These are phyloP conservation scores for Exsudoporus floridanus DNA, from an alignment of 1,284 basidiomycete species.

Conservation along the genomic window DNA sequence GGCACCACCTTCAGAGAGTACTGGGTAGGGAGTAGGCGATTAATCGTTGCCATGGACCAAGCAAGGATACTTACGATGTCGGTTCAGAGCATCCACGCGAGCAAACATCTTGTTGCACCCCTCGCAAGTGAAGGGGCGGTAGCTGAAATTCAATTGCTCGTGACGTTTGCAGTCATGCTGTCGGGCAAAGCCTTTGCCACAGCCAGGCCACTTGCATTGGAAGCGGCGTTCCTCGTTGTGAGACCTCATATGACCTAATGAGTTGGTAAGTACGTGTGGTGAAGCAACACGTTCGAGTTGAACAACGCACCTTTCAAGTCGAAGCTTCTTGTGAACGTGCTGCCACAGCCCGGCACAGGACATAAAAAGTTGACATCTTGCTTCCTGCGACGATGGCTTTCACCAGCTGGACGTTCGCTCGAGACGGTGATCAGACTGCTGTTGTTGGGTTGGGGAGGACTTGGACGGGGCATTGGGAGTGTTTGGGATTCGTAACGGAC, in stretches of 20 bases:
- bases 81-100: conserved; percentile 75
- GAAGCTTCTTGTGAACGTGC: conserved; percentile 81
- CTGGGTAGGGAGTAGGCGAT: conserved; percentile 28
- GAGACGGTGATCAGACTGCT: too few species aligned
- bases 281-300: conserved; percentile 10
- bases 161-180: conserved; percentile 85
- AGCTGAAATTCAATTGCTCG: conserved; percentile 76
- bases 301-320: conserved; percentile 66
- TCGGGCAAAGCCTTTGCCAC: conserved; percentile 79
- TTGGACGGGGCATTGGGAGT: too few species aligned
- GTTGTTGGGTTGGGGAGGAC: too few species aligned
- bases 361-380: conserved; percentile 74
- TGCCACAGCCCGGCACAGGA: conserved; percentile 75
- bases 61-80: conserved; percentile 58
- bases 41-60: not conserved
- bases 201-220: conserved; percentile 83
- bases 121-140: conserved; percentile 73
- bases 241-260: conserved; percentile 72
- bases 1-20: conserved; percentile 56
- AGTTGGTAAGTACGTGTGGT: conserved; percentile 15
- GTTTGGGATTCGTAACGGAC: too few species aligned
- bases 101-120: conserved; percentile 79
- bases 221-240: conserved; percentile 84
- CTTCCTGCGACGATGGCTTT: conserved; percentile 68
- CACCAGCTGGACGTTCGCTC: conserved; percentile 70